These are phyloP conservation scores for Cercospora zeae-maydis DNA, from an alignment of 2,329 filamentous ascomycete genomes.

Conservation along the genomic window DNA sequence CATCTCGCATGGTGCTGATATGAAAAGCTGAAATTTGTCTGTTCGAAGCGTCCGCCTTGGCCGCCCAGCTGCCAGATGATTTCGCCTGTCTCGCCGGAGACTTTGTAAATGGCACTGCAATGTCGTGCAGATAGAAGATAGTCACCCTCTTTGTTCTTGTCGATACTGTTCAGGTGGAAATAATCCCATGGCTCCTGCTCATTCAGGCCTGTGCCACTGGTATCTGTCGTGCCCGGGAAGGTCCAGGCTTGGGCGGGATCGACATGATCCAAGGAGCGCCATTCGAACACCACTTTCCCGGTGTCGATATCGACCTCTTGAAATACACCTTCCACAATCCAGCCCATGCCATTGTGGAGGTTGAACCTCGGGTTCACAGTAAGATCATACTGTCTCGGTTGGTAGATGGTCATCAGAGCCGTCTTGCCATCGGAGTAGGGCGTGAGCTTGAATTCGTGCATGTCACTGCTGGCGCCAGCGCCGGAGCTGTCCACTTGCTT, in stretches of 20 bases:
- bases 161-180: conserved; percentile 54
- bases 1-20: conserved; percentile 55
- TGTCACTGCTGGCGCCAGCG: conserved; percentile 46
- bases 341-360: conserved; percentile 45
- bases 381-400: conserved; percentile 46
- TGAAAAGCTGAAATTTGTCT: conserved; percentile 48
- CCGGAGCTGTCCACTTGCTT: conserved; percentile 44
- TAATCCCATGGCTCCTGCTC: conserved; percentile 52
- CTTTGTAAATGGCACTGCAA: conserved; percentile 47
- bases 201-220: conserved; percentile 47
- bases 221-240: conserved; percentile 42
- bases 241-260: conserved; percentile 49
- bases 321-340: conserved; percentile 52
- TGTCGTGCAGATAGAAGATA: conserved; percentile 50
- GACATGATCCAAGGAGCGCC: conserved; percentile 57
- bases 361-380: conserved; percentile 39
- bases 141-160: conserved; percentile 49
- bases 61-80: conserved; percentile 53
- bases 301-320: conserved; percentile 56
- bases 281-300: conserved; percentile 56
- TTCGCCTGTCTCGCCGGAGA: conserved; percentile 45
- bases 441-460: conserved; percentile 52
- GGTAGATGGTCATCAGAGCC: conserved; percentile 40
- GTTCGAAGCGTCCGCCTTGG: conserved; percentile 45
- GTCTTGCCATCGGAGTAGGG: conserved; percentile 42